These are phyloP conservation scores for Cytospora mali DNA, from an alignment of 2,329 filamentous ascomycete species.

Conservation along the genomic window DNA sequence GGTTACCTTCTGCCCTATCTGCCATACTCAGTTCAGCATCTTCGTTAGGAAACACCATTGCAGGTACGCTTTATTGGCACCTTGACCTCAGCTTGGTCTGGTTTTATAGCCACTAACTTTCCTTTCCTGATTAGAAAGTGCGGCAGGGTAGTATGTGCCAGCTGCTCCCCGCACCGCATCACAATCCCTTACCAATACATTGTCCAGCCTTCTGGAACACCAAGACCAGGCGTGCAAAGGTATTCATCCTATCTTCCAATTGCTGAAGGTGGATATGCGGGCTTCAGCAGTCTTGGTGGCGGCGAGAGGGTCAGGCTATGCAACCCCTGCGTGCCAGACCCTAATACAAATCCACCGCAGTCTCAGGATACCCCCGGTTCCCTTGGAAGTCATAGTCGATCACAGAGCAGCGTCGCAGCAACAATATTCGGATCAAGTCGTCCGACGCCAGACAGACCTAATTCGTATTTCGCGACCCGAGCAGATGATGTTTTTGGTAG, in stretches of 20 bases:
- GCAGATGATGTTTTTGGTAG: constrained; percentile 42
- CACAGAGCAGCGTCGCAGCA: constrained; percentile 40
- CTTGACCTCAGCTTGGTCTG: not conserved
- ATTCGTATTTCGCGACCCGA: constrained; percentile 41
- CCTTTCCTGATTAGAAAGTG: constrained; percentile 67
- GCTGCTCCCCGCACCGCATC: constrained; percentile 91
- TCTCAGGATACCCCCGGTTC: constrained; percentile 32
- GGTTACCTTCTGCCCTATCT: constrained; percentile 83
- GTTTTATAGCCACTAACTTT: constrained; percentile 11
- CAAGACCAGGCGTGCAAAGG: constrained; percentile 39
- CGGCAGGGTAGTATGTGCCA: constrained; percentile 85
- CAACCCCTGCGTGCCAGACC: constrained; percentile 65
- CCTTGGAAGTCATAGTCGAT: constrained; percentile 45
- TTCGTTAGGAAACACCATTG: constrained; percentile 93
- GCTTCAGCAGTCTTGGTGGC: constrained; percentile 51
- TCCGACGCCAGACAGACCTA: constrained; percentile 38
- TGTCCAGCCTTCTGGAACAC: constrained; percentile 68
- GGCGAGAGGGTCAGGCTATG: constrained; percentile 62
- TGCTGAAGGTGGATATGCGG: constrained; percentile 45
- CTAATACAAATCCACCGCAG: constrained; percentile 59
- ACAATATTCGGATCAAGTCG: constrained; percentile 24
- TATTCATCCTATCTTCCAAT: constrained; percentile 44
- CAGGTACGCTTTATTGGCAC: constrained; percentile 54
- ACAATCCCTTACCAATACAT: constrained; percentile 94
- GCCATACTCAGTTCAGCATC: constrained; percentile 75